phyloP scores from a whole-genome alignment of 805 yeast species.

The Wickerhamiella hasegawae region DNA sequence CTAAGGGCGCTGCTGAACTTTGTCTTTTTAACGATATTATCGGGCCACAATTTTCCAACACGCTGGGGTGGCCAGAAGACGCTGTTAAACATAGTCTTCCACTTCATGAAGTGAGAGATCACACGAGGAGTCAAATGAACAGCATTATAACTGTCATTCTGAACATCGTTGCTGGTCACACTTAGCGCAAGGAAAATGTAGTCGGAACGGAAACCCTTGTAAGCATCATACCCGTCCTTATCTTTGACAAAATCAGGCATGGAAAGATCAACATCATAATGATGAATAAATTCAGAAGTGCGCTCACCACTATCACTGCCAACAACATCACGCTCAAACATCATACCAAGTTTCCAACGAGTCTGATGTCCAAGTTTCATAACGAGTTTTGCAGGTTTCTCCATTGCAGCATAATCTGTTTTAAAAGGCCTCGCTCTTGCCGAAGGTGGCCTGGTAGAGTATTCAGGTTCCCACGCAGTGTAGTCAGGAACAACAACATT shows the following conservation, averaged over 20 bases:
- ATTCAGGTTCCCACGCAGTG: constrained; percentile 27
- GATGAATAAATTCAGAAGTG: constrained; percentile 36
- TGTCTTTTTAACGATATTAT: constrained; percentile 21
- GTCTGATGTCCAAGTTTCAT: constrained; percentile 55
- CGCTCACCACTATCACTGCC: constrained; percentile 28
- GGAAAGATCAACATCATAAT: constrained; percentile 44
- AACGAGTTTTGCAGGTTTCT: constrained; percentile 28
- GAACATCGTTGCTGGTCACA: constrained; percentile 17
- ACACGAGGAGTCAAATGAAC: constrained; percentile 62
- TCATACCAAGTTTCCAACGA: constrained; percentile 60
- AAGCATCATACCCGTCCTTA: constrained; percentile 52
- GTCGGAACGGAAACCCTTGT: constrained; percentile 62
- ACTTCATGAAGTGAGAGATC: constrained; percentile 49
- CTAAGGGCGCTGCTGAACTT: constrained; percentile 44
- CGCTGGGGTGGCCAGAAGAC: constrained; percentile 66
- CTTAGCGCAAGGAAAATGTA: constrained; percentile 59
- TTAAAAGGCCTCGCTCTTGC: constrained; percentile 18
- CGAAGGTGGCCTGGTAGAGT: constrained; percentile 13
- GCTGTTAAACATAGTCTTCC: constrained; percentile 84
- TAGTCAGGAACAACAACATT: constrained; percentile 66
- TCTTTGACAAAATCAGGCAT: constrained; percentile 39
- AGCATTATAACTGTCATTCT: constrained; percentile 34
- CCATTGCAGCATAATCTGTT: constrained; percentile 14
- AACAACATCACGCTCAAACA: constrained; percentile 47
- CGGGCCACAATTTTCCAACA: constrained; percentile 48